Evolutionary conservation across 1,139 yeast species (phyloP).

Genomic region (Kodamaea fungicola): DNA sequence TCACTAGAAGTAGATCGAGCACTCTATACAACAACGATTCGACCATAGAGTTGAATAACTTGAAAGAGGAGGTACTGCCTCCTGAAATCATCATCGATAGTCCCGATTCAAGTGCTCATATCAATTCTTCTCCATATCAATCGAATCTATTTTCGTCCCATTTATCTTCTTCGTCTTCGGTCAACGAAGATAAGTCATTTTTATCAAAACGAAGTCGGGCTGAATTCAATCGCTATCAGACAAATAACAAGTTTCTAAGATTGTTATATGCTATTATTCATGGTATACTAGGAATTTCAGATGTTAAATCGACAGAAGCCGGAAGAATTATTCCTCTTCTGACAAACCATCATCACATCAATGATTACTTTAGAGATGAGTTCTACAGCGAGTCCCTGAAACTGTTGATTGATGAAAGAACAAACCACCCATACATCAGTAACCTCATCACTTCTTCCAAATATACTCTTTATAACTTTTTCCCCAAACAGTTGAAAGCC

Average conservation of each 20-base stretch:
- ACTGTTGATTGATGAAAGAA: conserved; percentile 62
- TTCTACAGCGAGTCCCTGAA: conserved; percentile 24
- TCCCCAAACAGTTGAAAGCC: conserved; percentile 85
- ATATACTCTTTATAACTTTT: conserved; percentile 73
- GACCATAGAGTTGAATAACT: conserved; percentile 10
- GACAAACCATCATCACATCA: conserved; percentile 30
- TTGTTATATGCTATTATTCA: conserved; percentile 21
- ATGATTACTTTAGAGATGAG: conserved; percentile 25
- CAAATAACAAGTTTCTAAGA: conserved; percentile 15
- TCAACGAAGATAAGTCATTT: conserved; percentile 21
- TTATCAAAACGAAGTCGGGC: conserved; percentile 18
- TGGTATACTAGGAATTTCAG: conserved; percentile 39
- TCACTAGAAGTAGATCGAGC: conserved; percentile 1
- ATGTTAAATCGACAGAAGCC: conserved; percentile 52
- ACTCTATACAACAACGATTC: conserved; percentile 5
- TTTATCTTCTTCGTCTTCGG: conserved; percentile 19
- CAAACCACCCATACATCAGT: conserved; percentile 55
- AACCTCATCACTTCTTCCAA: conserved; percentile 84
- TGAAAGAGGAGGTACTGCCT: background rate
- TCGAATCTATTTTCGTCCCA: conserved; percentile 24
- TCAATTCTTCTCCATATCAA: conserved; percentile 12
- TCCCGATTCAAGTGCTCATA: conserved; percentile 2
- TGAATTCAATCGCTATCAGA: conserved; percentile 16
- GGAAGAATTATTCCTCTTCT: conserved; percentile 78
- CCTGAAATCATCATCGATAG: conserved; percentile 1